Evolutionary conservation across 306 rosid species (phyloP).

Genomic region (Fragaria ananassa): DNA sequence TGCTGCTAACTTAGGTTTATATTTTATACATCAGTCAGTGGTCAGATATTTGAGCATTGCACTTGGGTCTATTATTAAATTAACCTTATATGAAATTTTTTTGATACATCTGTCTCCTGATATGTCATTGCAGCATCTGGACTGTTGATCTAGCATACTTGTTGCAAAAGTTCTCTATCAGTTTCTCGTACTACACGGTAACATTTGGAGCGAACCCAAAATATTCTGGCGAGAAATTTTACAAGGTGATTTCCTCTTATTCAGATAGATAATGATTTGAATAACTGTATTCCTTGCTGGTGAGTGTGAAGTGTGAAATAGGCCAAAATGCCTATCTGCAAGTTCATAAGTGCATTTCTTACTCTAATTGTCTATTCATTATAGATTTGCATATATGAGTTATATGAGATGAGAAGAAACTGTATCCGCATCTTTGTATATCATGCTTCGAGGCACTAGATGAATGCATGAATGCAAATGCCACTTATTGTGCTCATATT

Average conservation of each 20-base stretch:
- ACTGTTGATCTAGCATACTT: constrained; percentile 92
- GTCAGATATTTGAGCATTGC: neutral
- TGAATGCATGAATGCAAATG: neutral
- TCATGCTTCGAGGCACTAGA: neutral
- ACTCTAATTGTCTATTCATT: neutral
- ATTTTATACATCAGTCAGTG: neutral
- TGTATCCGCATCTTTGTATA: neutral
- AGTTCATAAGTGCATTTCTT: neutral
- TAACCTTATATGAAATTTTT: constrained; percentile 22
- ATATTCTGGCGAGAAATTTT: constrained; percentile 81
- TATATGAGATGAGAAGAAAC: neutral
- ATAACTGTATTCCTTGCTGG: neutral
- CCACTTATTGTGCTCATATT: neutral
- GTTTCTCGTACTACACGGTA: constrained; percentile 84
- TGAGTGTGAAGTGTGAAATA: neutral
- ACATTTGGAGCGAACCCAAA: constrained; percentile 92
- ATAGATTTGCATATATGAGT: neutral
- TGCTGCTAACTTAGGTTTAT: constrained; percentile 17
- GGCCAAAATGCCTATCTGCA: neutral
- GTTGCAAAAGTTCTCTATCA: constrained; percentile 63
- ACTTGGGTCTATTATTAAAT: neutral
- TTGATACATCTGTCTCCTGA: constrained; percentile 29
- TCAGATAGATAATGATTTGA: neutral
- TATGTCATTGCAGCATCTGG: constrained; percentile 76
- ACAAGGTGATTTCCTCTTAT: constrained; percentile 60